A percentile compares a stretch with the other conserved stretches of the same genome.
These are phyloP conservation scores for Pichia kudriavzevii DNA, from an alignment of 1,139 yeast genomes.

Conservation along the genomic window DNA sequence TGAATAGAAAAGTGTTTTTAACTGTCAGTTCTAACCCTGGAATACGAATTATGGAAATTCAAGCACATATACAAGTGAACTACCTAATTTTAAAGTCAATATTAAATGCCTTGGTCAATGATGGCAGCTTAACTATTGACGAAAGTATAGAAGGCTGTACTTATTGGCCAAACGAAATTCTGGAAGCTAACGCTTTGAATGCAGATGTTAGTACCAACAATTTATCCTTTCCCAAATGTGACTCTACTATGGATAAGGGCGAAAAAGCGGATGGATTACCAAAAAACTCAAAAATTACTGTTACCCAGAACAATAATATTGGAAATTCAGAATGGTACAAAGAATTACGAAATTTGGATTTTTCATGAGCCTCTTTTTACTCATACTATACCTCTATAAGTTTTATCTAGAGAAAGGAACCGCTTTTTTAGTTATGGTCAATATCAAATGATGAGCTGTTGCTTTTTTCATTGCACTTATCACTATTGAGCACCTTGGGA, in stretches of 20 bases:
- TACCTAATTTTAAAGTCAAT: conserved; percentile 25
- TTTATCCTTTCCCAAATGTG: too few relatives aligned
- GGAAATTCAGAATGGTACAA: conserved; percentile 8
- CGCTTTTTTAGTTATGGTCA: not conserved
- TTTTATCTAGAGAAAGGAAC: not conserved
- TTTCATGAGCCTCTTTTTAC: too few relatives aligned
- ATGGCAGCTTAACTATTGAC: conserved; percentile 24
- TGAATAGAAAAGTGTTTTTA: conserved; percentile 18
- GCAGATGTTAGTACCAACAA: not conserved
- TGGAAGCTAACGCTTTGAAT: not conserved
- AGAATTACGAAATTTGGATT: conserved; percentile 14
- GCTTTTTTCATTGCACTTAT: too few relatives aligned
- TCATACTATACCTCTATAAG: not conserved
- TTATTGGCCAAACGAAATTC: conserved; percentile 24
- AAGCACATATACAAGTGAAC: conserved; percentile 23
- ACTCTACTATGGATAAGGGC: too few relatives aligned
- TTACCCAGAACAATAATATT: too few relatives aligned
- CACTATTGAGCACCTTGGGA: conserved; percentile 37
- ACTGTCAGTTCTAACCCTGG: conserved; percentile 20
- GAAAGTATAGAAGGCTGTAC: conserved; percentile 22
- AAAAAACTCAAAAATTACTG: too few relatives aligned
- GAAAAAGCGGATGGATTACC: too few relatives aligned
- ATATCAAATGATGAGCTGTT: too few relatives aligned
- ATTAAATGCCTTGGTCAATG: conserved; percentile 17
- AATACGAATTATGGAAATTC: conserved; percentile 23